Percentiles rank a stretch among this genome's conserved stretches.
Conservation (phyloP, 768 basidiomycete genomes). For the Lactifluus hygrophoroides region DNA sequence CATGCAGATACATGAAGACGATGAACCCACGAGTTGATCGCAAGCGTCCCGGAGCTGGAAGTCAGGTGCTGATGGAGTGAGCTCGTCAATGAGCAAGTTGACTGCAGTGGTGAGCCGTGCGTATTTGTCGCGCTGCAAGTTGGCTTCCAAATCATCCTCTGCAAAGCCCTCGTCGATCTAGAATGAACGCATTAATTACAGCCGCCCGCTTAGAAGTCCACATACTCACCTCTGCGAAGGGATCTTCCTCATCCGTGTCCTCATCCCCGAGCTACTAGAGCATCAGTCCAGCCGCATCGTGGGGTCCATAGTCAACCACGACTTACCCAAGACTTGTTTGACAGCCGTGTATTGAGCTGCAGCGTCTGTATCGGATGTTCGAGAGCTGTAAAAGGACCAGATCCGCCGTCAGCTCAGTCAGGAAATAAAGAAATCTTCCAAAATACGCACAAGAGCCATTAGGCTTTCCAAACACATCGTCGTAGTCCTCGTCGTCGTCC, state of each 20-base stretch:
- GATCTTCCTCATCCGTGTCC: conserved; percentile 86
- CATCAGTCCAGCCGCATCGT: conserved; percentile 2
- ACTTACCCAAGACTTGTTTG: conserved; percentile 83
- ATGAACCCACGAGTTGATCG: conserved; percentile 65
- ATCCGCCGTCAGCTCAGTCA: not conserved
- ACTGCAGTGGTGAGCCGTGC: conserved; percentile 78
- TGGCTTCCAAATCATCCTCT: conserved; percentile 87
- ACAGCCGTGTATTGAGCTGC: conserved; percentile 77
- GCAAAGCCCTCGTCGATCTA: conserved; percentile 91
- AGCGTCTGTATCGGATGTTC: conserved; percentile 65
- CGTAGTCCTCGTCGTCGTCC: conserved; percentile 87
- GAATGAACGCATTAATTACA: conserved; percentile 3
- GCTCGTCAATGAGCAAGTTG: conserved; percentile 78
- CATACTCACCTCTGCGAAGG: conserved; percentile 75
- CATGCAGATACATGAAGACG: not conserved
- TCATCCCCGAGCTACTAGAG: conserved; percentile 62
- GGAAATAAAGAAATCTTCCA: not conserved
- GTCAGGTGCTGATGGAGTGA: conserved; percentile 74
- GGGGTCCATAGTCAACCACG: not conserved
- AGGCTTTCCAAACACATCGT: conserved; percentile 84
- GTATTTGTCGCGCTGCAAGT: conserved; percentile 87
- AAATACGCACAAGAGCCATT: conserved; percentile 49
- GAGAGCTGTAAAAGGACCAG: conserved; percentile 29
- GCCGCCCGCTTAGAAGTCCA: not conserved
- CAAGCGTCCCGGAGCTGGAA: conserved; percentile 79